phyloP scores from a whole-genome alignment of 1,139 yeast genomes.

The Kodamaea suecica region DNA sequence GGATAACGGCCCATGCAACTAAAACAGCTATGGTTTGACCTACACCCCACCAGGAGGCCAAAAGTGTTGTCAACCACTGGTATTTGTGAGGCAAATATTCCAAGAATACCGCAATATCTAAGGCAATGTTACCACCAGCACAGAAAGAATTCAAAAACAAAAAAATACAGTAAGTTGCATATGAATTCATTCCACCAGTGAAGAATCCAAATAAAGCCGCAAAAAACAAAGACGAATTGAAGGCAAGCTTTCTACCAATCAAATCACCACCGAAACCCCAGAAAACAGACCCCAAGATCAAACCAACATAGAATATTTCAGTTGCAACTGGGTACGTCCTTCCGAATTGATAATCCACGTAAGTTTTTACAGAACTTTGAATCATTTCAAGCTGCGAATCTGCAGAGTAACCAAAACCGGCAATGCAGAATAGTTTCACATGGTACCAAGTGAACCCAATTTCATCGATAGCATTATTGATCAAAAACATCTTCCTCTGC shows the following conservation, averaged over 20 bases:
- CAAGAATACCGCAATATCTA: slow-evolving; percentile 21
- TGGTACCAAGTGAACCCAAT: slow-evolving; percentile 14
- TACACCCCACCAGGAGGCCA: slow-evolving; percentile 31
- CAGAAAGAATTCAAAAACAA: slow-evolving; percentile 17
- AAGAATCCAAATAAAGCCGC: slow-evolving; percentile 18
- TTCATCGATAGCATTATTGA: slow-evolving; percentile 13
- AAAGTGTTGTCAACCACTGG: slow-evolving; percentile 23
- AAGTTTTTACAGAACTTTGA: slow-evolving; percentile 42
- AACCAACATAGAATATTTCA: slow-evolving; percentile 12
- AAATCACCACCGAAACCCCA: slow-evolving; percentile 14
- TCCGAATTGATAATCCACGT: slow-evolving; percentile 28
- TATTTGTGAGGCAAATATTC: slow-evolving; percentile 19
- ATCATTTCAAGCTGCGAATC: slow-evolving; percentile 25
- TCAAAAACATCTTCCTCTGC: slow-evolving; percentile 9
- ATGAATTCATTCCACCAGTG: slow-evolving; percentile 24
- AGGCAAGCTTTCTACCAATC: slow-evolving; percentile 11
- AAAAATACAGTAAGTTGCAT: slow-evolving; percentile 21
- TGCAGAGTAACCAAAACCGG: slow-evolving; percentile 23
- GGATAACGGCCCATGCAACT: slow-evolving; percentile 28
- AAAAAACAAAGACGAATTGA: slow-evolving; percentile 16
- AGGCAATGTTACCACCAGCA: slow-evolving; percentile 23
- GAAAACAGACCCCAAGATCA: slow-evolving; percentile 11
- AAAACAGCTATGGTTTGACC: slow-evolving; percentile 27
- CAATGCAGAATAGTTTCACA: slow-evolving; percentile 15
- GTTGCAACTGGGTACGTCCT: slow-evolving; percentile 19